phyloP scores from a whole-genome alignment of 2,329 filamentous ascomycete genomes.

The Phoma sp. region DNA sequence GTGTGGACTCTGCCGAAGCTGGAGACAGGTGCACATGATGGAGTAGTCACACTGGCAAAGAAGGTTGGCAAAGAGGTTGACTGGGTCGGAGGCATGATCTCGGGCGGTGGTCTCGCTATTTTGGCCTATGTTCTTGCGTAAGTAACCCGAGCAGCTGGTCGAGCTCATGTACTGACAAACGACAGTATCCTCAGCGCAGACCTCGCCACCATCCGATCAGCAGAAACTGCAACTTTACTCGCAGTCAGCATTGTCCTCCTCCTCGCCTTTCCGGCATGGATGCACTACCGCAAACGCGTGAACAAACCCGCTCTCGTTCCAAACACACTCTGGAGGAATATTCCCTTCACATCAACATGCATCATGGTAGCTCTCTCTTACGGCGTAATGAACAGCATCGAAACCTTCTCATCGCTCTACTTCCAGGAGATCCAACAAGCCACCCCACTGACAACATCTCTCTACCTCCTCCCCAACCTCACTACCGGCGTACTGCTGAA shows the following conservation, averaged over 20 bases:
- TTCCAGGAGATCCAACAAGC: constrained; percentile 52
- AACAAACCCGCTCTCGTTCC: constrained; percentile 35
- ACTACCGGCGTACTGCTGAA: constrained; percentile 50
- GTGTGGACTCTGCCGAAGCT: constrained; percentile 34
- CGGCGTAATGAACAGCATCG: constrained; percentile 47
- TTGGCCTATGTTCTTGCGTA: constrained; percentile 36
- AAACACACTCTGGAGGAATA: constrained; percentile 60
- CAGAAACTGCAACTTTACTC: constrained; percentile 30
- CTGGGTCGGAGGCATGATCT: constrained; percentile 38
- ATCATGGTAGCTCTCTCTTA: constrained; percentile 49
- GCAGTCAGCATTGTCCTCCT: constrained; percentile 32
- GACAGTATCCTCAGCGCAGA: constrained; percentile 33
- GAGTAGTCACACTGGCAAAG: constrained; percentile 6
- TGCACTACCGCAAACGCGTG: constrained; percentile 33
- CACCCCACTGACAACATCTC: constrained; percentile 41
- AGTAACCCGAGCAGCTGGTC: constrained; percentile 4
- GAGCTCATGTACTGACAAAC: constrained; percentile 10
- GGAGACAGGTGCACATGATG: constrained; percentile 8
- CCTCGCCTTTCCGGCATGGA: constrained; percentile 39
- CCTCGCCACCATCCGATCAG: constrained; percentile 29
- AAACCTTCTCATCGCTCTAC: constrained; percentile 52
- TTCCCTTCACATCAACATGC: constrained; percentile 63
- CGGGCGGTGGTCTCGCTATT: constrained; percentile 31
- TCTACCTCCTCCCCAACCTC: constrained; percentile 54
- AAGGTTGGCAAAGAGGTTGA: constrained; percentile 34